Conservation (phyloP, 306 rosid species). For the Arachis stenosperma region DNA sequence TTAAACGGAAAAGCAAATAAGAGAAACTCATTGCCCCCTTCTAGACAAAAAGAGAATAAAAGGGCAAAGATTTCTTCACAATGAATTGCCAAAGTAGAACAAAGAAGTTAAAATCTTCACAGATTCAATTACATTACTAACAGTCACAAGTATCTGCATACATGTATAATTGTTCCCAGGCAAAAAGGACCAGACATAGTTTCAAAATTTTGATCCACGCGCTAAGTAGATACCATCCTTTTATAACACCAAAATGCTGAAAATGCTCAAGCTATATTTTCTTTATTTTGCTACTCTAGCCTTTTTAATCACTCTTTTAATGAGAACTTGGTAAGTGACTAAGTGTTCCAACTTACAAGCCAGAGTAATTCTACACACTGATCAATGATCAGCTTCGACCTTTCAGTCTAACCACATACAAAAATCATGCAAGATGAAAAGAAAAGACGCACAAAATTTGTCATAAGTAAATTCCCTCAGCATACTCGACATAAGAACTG, state of each 20-base stretch:
- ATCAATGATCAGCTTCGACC: constrained; percentile 13
- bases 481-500: not conserved
- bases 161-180: not conserved
- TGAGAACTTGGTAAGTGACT: too few species aligned
- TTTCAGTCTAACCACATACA: constrained; percentile 24
- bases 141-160: not conserved
- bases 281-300: too few species aligned
- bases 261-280: too few species aligned
- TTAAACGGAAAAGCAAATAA: constrained; percentile 4
- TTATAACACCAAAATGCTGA: too few species aligned
- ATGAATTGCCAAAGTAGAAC: not conserved
- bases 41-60: constrained; percentile 16
- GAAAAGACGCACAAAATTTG: not conserved
- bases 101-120: constrained; percentile 10
- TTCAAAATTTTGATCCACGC: too few species aligned
- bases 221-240: too few species aligned
- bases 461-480: not conserved
- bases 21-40: not conserved
- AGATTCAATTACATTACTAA: not conserved
- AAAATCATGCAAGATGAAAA: constrained; percentile 11
- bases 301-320: too few species aligned
- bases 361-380: not conserved
- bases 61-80: constrained; percentile 4
- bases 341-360: not conserved
- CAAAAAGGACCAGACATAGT: too few species aligned